Evolutionary conservation across 352 stramenopile genomes (phyloP).

Genomic region (Globisporangium nodosum): DNA sequence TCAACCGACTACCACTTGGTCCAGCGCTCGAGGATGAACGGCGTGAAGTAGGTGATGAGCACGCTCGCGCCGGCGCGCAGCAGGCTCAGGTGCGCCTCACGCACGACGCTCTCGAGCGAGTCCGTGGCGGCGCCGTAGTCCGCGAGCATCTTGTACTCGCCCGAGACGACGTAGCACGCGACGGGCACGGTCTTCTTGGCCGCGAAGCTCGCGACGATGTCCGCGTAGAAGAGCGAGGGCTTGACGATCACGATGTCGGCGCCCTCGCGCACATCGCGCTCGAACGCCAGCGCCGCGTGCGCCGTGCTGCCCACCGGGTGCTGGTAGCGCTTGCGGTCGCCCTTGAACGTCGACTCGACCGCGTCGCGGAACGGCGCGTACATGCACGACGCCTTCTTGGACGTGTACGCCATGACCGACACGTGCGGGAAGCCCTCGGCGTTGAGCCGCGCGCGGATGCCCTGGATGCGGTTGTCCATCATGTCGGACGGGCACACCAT

Average conservation of each 20-base stretch:
- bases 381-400: conserved; percentile 96
- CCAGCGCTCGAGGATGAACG: conserved; percentile 82
- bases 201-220: conserved; percentile 95
- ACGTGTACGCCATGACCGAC: conserved; percentile 98
- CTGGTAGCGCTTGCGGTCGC: conserved; percentile 97
- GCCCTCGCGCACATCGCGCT: conserved; percentile 81
- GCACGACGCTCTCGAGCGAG: conserved; percentile 82
- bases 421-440: conserved; percentile 96
- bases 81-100: conserved; percentile 73
- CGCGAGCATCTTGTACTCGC: conserved; percentile 99
- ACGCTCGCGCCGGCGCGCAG: conserved; percentile 94
- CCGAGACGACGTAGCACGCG: conserved; percentile 98
- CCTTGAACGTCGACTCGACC: conserved; percentile 95
- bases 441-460: conserved; percentile 94
- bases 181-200: conserved; percentile 92
- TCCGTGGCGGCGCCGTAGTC: conserved; percentile 85
- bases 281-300: conserved; percentile 75
- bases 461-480: conserved; percentile 97
- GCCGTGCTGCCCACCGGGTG: conserved; percentile 83
- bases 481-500: conserved; percentile 96
- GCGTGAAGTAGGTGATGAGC: conserved; percentile 98
- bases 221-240: conserved; percentile 97
- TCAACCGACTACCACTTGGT: conserved; percentile 51
- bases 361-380: conserved; percentile 97
- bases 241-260: conserved; percentile 99